Conservation (phyloP, 768 basidiomycete species). For the Amanita subjunquillea region DNA sequence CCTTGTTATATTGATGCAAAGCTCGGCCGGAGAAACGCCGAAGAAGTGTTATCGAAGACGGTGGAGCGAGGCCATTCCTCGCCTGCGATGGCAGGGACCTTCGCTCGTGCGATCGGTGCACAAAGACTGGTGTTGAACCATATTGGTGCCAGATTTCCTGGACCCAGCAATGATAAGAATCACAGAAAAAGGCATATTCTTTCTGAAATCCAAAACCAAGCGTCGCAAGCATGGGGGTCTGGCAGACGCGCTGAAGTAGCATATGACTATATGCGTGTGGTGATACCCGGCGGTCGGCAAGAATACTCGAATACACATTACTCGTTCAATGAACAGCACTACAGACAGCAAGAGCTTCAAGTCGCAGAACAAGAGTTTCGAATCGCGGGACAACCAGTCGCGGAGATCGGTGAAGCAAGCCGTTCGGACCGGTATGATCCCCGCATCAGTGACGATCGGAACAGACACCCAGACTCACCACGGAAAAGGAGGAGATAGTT, state of each 20-base stretch:
- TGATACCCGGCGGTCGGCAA: constrained; percentile 17
- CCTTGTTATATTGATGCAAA: constrained; percentile 41
- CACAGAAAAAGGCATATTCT: constrained; percentile 25
- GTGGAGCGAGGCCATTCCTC: constrained; percentile 70
- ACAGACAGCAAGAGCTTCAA: neutral
- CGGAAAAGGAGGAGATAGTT: constrained; percentile 3
- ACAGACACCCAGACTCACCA: neutral
- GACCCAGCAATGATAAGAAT: neutral
- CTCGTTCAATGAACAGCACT: neutral
- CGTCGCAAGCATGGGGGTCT: constrained; percentile 46
- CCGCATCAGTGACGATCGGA: neutral
- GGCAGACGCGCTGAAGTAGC: constrained; percentile 38
- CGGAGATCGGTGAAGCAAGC: neutral
- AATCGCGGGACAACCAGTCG: too few relatives aligned
- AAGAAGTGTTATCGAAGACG: constrained; percentile 36
- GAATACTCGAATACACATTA: neutral
- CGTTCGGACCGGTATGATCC: too few relatives aligned
- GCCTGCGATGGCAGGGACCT: constrained; percentile 67
- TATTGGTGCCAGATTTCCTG: constrained; percentile 50
- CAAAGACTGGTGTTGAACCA: constrained; percentile 66
- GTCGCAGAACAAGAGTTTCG: neutral
- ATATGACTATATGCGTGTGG: constrained; percentile 44
- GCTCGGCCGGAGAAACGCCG: constrained; percentile 28
- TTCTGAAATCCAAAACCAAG: constrained; percentile 51
- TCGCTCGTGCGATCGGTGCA: constrained; percentile 55